Percentiles rank a stretch among this genome's conserved stretches.
These are phyloP conservation scores for Tanacetum coccineum DNA, from an alignment of 129 eudicot genomes.

Conservation along the genomic window DNA sequence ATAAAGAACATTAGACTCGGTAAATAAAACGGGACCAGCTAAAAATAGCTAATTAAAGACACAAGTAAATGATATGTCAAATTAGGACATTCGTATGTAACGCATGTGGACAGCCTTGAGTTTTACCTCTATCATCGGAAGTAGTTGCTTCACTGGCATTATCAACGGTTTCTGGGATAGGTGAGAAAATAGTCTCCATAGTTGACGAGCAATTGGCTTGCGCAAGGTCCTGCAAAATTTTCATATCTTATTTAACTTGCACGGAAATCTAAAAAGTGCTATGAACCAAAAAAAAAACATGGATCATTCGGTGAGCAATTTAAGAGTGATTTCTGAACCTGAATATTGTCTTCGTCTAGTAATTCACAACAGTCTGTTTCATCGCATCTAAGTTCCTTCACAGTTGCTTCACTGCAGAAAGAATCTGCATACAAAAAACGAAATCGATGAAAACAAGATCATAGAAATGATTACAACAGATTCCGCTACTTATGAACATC, in stretches of 20 bases:
- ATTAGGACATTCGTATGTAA: not conserved
- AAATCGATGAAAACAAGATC: not conserved
- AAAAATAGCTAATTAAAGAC: not conserved
- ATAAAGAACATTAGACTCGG: not conserved
- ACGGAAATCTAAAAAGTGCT: too few species aligned
- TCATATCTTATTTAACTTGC: too few species aligned
- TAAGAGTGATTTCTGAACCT: constrained; percentile 27
- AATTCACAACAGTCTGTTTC: constrained; percentile 38
- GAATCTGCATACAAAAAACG: constrained; percentile 26
- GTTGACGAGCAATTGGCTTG: constrained; percentile 43
- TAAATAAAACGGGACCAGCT: too few species aligned
- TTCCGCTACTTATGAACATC: too few species aligned
- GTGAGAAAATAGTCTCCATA: constrained; percentile 68
- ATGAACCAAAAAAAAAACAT: too few species aligned
- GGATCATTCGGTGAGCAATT: not conserved
- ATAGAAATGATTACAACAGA: not conserved
- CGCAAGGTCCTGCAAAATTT: constrained; percentile 42
- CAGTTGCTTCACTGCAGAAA: constrained; percentile 29
- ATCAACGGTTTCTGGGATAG: constrained; percentile 48
- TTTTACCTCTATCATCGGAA: constrained; percentile 47
- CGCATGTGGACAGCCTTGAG: not conserved
- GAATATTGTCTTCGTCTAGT: constrained; percentile 35
- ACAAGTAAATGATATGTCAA: too few species aligned
- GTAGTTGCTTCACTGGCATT: constrained; percentile 33
- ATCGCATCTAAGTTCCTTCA: constrained; percentile 33